Evolutionary conservation across 768 basidiomycete genomes (phyloP).

Genomic region (Hirschioporus abietinus): DNA sequence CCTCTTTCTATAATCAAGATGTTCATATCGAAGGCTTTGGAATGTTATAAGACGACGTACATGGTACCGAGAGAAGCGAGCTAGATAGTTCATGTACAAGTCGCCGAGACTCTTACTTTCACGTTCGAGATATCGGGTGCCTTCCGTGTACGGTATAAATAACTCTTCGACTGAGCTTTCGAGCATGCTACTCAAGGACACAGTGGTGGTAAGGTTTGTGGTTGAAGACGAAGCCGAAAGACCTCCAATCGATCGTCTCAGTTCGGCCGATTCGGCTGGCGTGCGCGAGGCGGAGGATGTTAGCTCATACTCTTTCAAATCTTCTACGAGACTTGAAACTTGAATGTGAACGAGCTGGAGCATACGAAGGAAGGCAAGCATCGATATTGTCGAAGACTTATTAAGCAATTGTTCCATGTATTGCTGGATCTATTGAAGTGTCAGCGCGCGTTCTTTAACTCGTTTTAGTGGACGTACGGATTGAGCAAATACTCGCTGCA

Average conservation of each 20-base stretch:
- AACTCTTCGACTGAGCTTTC: constrained; percentile 95
- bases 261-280: constrained; percentile 56
- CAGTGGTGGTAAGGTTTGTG: constrained; percentile 40
- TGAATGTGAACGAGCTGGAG: constrained; percentile 83
- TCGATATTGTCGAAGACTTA: constrained; percentile 68
- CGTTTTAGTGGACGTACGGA: constrained; percentile 51
- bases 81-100: constrained; percentile 69
- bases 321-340: constrained; percentile 76
- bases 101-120: constrained; percentile 81
- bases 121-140: constrained; percentile 83
- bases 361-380: constrained; percentile 86
- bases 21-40: constrained; percentile 7
- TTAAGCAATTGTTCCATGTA: constrained; percentile 88
- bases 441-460: constrained; percentile 4
- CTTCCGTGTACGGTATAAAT: constrained; percentile 91
- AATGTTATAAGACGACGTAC: constrained; percentile 38
- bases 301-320: constrained; percentile 87
- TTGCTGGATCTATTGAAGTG: constrained; percentile 76
- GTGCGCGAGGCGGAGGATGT: constrained; percentile 62
- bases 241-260: constrained; percentile 48
- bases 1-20: constrained; percentile 39
- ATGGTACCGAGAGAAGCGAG: constrained; percentile 82
- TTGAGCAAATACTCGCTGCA: constrained; percentile 97
- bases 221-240: constrained; percentile 35
- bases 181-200: constrained; percentile 78